Conservation (phyloP, 1,139 yeast genomes). For the Pichia sp. region DNA sequence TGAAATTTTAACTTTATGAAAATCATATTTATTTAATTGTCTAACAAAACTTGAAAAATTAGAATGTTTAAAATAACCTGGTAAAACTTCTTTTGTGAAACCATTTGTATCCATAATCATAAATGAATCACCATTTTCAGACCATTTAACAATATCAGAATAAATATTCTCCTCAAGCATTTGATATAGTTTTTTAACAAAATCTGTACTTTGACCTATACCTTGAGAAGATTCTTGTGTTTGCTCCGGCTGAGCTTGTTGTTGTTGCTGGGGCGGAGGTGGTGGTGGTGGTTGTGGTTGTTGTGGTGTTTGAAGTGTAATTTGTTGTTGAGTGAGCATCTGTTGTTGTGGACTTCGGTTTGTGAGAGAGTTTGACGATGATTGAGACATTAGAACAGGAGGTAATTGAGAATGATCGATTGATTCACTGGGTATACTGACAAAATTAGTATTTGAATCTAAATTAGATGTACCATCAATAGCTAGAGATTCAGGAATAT, state of each 20-base stretch:
- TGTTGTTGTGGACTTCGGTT: too few relatives aligned
- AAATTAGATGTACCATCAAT: too few relatives aligned
- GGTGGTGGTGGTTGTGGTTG: slow-evolving; percentile 1
- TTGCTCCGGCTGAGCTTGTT: neutral
- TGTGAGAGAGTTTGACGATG: too few relatives aligned
- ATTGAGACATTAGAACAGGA: too few relatives aligned
- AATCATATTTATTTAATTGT: slow-evolving; percentile 91
- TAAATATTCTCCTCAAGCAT: slow-evolving; percentile 81
- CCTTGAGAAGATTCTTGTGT: neutral
- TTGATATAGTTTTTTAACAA: slow-evolving; percentile 66
- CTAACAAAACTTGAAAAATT: slow-evolving; percentile 93
- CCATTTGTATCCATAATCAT: slow-evolving; percentile 85
- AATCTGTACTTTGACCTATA: slow-evolving; percentile 41
- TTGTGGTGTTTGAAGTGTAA: neutral
- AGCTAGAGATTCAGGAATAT: too few relatives aligned
- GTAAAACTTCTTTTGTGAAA: slow-evolving; percentile 78
- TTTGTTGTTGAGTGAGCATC: too few relatives aligned
- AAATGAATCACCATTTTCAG: slow-evolving; percentile 73
- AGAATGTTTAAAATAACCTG: slow-evolving; percentile 86
- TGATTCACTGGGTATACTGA: too few relatives aligned
- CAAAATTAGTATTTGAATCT: too few relatives aligned
- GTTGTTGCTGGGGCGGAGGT: slow-evolving; percentile 1
- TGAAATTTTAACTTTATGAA: slow-evolving; percentile 71
- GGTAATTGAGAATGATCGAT: too few relatives aligned
- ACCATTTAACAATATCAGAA: slow-evolving; percentile 75